phyloP scores from a whole-genome alignment of 1,284 basidiomycete genomes.

The Sphagnurus paluster region DNA sequence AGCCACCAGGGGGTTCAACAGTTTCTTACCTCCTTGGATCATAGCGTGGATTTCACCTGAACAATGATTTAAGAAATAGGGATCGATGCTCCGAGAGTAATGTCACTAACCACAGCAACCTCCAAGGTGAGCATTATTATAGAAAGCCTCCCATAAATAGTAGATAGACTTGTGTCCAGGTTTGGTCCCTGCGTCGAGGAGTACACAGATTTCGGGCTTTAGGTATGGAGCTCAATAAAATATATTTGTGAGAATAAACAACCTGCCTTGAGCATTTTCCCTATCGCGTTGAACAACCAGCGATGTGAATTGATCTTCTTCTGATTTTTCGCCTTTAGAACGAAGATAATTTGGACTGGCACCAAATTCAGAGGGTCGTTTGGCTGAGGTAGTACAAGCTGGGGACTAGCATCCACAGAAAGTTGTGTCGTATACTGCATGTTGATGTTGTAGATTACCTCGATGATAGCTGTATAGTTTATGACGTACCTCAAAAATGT shows the following conservation, averaged over 20 bases:
- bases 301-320: slow-evolving; percentile 98
- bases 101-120: slow-evolving; percentile 45
- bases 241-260: background rate
- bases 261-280: slow-evolving; percentile 72
- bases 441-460: slow-evolving; percentile 12
- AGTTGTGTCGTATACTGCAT: slow-evolving; percentile 84
- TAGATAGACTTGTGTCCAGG: slow-evolving; percentile 97
- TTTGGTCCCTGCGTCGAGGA: slow-evolving; percentile 94
- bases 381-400: slow-evolving; percentile 86
- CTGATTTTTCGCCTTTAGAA: slow-evolving; percentile 95
- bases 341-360: slow-evolving; percentile 94
- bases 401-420: slow-evolving; percentile 88
- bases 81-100: background rate
- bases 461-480: background rate
- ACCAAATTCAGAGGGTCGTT: slow-evolving; percentile 91
- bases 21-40: slow-evolving; percentile 90
- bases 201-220: slow-evolving; percentile 90
- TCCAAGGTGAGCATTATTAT: slow-evolving; percentile 62
- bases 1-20: slow-evolving; percentile 91
- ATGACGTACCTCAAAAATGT: slow-evolving; percentile 79
- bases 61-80: background rate
- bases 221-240: too few species aligned
- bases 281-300: slow-evolving; percentile 98
- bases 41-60: slow-evolving; percentile 91
- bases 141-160: slow-evolving; percentile 94